phyloP scores from a whole-genome alignment of 805 yeast species.

The Scheffersomyces amazonensis region DNA sequence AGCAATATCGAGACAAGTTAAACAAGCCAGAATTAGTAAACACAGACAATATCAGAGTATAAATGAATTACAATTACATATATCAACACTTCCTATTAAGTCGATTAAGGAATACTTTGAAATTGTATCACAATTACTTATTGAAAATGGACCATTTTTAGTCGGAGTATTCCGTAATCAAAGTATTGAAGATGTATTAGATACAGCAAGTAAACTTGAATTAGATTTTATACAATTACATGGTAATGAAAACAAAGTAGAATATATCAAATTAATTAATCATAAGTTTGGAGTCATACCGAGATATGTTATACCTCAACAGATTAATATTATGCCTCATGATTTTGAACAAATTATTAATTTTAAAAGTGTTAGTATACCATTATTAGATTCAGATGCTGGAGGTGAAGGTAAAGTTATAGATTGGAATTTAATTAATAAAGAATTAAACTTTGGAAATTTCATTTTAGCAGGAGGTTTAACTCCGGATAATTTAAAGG shows the following conservation, averaged over 20 bases:
- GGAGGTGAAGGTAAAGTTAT: slow-evolving; percentile 91
- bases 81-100: slow-evolving; percentile 6
- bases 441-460: slow-evolving; percentile 37
- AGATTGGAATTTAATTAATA: slow-evolving; percentile 55
- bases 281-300: slow-evolving; percentile 61
- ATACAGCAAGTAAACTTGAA: slow-evolving; percentile 38
- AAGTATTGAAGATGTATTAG: slow-evolving; percentile 55
- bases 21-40: slow-evolving; percentile 14
- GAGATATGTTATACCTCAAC: slow-evolving; percentile 61
- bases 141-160: slow-evolving; percentile 56
- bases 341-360: slow-evolving; percentile 6
- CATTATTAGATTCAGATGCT: slow-evolving; percentile 78
- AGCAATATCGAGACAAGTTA: slow-evolving; percentile 24
- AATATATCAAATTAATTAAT: slow-evolving; percentile 43
- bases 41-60: slow-evolving; percentile 16
- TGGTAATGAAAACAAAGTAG: slow-evolving; percentile 59
- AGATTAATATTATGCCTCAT: slow-evolving; percentile 24
- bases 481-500: slow-evolving; percentile 64
- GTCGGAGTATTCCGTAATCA: slow-evolving; percentile 95
- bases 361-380: slow-evolving; percentile 43
- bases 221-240: slow-evolving; percentile 87
- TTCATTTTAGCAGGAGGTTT: slow-evolving; percentile 89
- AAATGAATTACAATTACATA: slow-evolving; percentile 11
- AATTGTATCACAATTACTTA: slow-evolving; percentile 16
- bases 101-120: slow-evolving; percentile 28